Base-by-base conservation (phyloP, 768 basidiomycete species). In the Chiua virens region DNA sequence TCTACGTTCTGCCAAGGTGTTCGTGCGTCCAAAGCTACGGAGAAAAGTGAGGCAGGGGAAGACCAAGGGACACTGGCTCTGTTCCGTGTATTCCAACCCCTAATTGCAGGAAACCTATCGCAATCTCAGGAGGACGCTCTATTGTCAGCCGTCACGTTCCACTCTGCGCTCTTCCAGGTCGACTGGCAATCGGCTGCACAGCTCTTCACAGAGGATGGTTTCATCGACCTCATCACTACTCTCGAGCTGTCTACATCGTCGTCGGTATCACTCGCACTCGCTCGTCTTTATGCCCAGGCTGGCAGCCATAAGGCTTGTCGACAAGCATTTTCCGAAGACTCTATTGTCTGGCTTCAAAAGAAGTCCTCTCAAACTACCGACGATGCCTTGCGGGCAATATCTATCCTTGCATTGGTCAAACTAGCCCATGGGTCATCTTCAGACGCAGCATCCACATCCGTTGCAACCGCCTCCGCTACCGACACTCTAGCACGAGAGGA, bases 151-250 rank as follows among this genome's bases (percentile, higher is more conserved):
- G 68, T 87, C 35, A 77, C 82, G 1, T 86, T 92, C 65, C 74
- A 93, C 43, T 73, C 79, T n/a, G 89, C 89, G 1, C 72, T 95
- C 18, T 91, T 92, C 61, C 89, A 92, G 64, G 82, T 92, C n/a
- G 89, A 92, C 57, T 79, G 83, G 69, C 71, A 77, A 45, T 72
- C 82, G 2, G 92, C 89, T 10, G 74, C 83, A 10, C 58, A 75
- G 21, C 81, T 95, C 47, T 83, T 93, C 50, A 67, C 72, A 34
- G 73, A 76, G 44, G 85, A 89, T 52, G 85, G 82, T 4, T 65
- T 86, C 15, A 58, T 85, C 28, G 83, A 87, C 35, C 77, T 78
- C 40, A 69, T 92, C 45, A 75, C 82, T 62, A 76, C 78, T 14
- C 76, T 86, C 22, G 92, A 95, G 53, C 68, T 89, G n/a, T 73